Evolutionary conservation across 805 yeast species (phyloP), one percentile per base, ranked within the genome.

Genomic region (Metschnikowia koreensis): DNA sequence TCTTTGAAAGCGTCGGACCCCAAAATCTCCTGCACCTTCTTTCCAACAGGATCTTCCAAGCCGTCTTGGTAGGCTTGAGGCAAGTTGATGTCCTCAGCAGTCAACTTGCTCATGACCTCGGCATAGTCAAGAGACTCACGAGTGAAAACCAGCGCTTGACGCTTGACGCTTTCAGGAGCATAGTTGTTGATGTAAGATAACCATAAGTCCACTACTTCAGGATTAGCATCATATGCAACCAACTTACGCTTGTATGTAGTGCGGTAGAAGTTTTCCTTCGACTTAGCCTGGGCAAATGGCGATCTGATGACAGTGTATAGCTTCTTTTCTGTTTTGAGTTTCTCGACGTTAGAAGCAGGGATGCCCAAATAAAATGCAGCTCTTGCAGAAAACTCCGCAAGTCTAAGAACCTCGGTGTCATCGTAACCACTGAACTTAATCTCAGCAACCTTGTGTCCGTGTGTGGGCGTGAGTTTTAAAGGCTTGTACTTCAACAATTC

Each of bases 221-320:
- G 86, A 53, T 87, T 84, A 15, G 97, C 81, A 68, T 94, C 98
- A 78, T 82, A 91, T 29, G 90, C 87, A 59, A 77, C 79, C 58
- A 94, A 75, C 54, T 81, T 67, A 56, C 96, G 82, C 61, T 86
- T 83, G 67, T 82, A 88, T 1, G 98, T 94, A 45, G 81, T 79
- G 74, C 98, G 84, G 74, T 89, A 88, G 71, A 88, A 94, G 76
- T 93, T 94, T 74, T 93, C 96, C 73, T 94, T 94, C 9, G 94
- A 80, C 68, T 91, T 92, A 47, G 97, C 96, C 65, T 89, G 94
- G 17, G 88, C 97, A 67, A 94, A 94, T 1, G 97, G 97, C 3
- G 97, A 84, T 67, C 86, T 82, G 63, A 87, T 91, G 41, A 94
- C 97, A 0, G 99, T 94, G 89, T 97, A 93, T 60, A 91, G 81